Evolutionary conservation across 352 stramenopile species (phyloP).

Genomic region (Phytophthora pistaciae): DNA sequence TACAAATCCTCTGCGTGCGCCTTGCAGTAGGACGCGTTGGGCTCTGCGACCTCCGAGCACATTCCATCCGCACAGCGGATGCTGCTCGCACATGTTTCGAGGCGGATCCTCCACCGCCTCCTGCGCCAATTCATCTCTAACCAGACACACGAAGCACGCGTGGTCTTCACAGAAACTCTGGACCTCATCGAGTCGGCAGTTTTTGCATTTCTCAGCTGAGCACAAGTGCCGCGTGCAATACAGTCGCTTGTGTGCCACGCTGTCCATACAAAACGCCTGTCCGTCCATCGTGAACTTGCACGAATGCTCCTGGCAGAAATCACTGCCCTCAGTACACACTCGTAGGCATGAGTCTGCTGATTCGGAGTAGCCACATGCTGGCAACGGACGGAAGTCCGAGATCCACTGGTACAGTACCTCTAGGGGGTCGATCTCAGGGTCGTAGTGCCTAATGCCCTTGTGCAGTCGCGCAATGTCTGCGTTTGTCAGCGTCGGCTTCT

Average conservation of each 20-base stretch:
- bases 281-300: constrained; percentile 38
- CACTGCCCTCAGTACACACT: constrained; percentile 36
- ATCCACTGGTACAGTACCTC: constrained; percentile 77
- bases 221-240: constrained; percentile 66
- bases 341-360: constrained; percentile 28
- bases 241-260: constrained; percentile 34
- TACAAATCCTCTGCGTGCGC: constrained; percentile 37
- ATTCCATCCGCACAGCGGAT: constrained; percentile 55
- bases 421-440: constrained; percentile 48
- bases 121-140: constrained; percentile 16
- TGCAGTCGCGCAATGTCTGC: constrained; percentile 47
- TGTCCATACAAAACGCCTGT: constrained; percentile 33
- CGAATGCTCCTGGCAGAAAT: constrained; percentile 46
- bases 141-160: constrained; percentile 68
- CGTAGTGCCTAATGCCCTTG: constrained; percentile 69
- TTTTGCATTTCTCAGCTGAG: constrained; percentile 45
- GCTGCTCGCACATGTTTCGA: constrained; percentile 58
- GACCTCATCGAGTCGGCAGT: constrained; percentile 28
- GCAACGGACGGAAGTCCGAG: constrained; percentile 54
- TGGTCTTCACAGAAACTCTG: constrained; percentile 62
- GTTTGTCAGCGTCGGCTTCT: constrained; percentile 30
- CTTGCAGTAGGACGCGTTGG: constrained; percentile 53
- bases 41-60: constrained; percentile 49
- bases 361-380: constrained; percentile 44
- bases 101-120: constrained; percentile 51